Evolutionary conservation across 2,329 filamentous ascomycete species (phyloP), one percentile per base, ranked within the genome.

Genomic region (Pyrenochaeta sp.): DNA sequence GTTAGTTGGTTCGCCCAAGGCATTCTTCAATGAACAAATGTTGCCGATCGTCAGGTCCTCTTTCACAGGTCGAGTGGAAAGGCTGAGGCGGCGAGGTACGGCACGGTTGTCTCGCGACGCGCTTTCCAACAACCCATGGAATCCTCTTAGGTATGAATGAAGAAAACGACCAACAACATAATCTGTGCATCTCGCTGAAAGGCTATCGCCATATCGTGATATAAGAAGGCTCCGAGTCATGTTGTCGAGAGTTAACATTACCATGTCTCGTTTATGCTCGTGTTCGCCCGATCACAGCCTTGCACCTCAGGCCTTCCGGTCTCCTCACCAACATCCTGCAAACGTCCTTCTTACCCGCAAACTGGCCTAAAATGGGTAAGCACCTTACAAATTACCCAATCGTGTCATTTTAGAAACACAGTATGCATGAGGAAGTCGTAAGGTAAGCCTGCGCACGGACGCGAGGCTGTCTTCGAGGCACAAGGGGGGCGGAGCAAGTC

Each of bases 391-490:
- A 44, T 44, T 28, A 44, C 42, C 40, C 42, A 44, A 44, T 44
- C 13, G 42, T 12, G 15, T 44, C 42, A 7, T 27, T 27, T 44
- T 44, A 44, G 42, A 25, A 44, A 44, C 42, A 28, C 13, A 19
- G 4, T 39, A 5, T 28, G 22, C 25, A 9, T 44, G 37, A n/a
- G 24, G 25, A 39, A 43, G 30, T 22, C 27, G 9, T 52, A 19
- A 34, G 19, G 50, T 52, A 30, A 46, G 42, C 50, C 30, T 46
- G 50, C 50, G 42, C 50, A 39, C 50, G 40, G 47, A 43, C 50
- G 42, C 32, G 19, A 52, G 50, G 50, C 50, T 52, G 42, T 52
- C 28, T 39, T 19, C 50, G n/a, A 52, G 49, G 50, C 50, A 37
- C 34, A 12, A 19, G 15, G 49, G 50, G 50, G 50, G 50, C 50